Evolutionary conservation across 2,329 filamentous ascomycete genomes (phyloP), one percentile per base, ranked within the genome.

Genomic region (Podosphaera xanthii): DNA sequence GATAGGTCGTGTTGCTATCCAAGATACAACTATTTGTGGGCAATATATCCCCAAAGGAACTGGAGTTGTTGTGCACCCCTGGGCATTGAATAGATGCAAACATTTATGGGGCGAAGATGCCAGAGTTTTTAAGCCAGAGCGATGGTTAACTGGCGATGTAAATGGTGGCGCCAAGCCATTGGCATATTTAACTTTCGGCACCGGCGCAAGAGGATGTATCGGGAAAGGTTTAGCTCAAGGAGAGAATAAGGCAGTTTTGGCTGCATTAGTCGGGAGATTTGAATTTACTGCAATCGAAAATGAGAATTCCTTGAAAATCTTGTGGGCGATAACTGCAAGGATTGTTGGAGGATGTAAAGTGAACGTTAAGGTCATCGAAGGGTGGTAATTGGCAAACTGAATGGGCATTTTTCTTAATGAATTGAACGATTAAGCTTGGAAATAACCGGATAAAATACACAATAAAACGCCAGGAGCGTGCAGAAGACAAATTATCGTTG

Each of bases 161-260:
- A 82, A 83, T 58, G 86, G 86, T 7, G 84, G 85, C 10, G 83
- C 86, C 0, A 86, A 77, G 63, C 89, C 89, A 70, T 92, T 84
- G 68, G 79, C 83, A 0, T 83, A 85, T 67, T 68, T 89, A 71
- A 89, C 86, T 0, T 94, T 94, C 71, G 69, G 94, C 58, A 86
- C 92, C 68, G 89, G 89, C 0, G 86, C 87, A 2, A 75, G 88
- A 57, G 84, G 82, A 65, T 94, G 89, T 67, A 94, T 94, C 65
- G 89, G 88, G 0, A 77, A 82, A 70, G 76, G 76, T 2, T 94
- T 94, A 70, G 85, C 89, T 0, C 83, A 80, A 67, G 81, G 83
- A 0, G 89, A 95, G 73, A 85, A 94, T 70, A 87, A 86, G 14
- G 89, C 84, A 67, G 71, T 95, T 61, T 68, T 95, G 50, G 88